Conservation (phyloP, 2,329 filamentous ascomycete genomes). For the Monilinia fructicola region DNA sequence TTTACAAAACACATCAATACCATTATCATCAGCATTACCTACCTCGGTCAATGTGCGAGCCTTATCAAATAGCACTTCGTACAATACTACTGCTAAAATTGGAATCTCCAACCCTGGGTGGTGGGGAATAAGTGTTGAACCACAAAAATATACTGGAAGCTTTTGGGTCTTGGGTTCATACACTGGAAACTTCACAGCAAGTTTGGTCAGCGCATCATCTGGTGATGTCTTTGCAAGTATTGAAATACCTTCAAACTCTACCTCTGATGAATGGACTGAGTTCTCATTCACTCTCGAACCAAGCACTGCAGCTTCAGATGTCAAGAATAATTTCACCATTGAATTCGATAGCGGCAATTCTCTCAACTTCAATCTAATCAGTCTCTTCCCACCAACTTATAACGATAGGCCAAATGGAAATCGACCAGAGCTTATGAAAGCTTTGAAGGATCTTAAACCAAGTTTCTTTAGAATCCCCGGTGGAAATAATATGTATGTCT, state of each 20-base stretch:
- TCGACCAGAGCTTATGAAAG: constrained; percentile 54
- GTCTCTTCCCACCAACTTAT: constrained; percentile 59
- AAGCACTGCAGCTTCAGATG: constrained; percentile 29
- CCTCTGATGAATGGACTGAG: constrained; percentile 31
- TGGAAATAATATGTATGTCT: constrained; percentile 57
- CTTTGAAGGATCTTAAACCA: constrained; percentile 52
- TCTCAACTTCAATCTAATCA: constrained; percentile 59
- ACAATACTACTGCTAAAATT: constrained; percentile 37
- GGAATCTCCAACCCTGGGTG: constrained; percentile 56
- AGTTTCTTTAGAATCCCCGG: constrained; percentile 63
- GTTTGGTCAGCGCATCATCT: constrained; percentile 28
- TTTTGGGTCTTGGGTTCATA: constrained; percentile 33
- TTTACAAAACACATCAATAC: constrained; percentile 40
- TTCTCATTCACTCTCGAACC: constrained; percentile 20
- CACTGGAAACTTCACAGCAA: constrained; percentile 22
- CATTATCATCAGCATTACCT: constrained; percentile 35
- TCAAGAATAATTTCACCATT: constrained; percentile 57
- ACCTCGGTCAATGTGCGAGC: constrained; percentile 33
- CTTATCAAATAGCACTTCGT: background rate
- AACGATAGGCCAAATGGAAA: constrained; percentile 57
- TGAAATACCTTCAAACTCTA: constrained; percentile 27
- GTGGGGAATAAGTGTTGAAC: constrained; percentile 51
- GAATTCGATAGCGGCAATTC: constrained; percentile 48
- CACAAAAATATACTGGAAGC: constrained; percentile 36
- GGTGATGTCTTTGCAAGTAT: constrained; percentile 30